Conservation (phyloP, 768 basidiomycete species). For the Rhodosporidiobolus sp. region DNA sequence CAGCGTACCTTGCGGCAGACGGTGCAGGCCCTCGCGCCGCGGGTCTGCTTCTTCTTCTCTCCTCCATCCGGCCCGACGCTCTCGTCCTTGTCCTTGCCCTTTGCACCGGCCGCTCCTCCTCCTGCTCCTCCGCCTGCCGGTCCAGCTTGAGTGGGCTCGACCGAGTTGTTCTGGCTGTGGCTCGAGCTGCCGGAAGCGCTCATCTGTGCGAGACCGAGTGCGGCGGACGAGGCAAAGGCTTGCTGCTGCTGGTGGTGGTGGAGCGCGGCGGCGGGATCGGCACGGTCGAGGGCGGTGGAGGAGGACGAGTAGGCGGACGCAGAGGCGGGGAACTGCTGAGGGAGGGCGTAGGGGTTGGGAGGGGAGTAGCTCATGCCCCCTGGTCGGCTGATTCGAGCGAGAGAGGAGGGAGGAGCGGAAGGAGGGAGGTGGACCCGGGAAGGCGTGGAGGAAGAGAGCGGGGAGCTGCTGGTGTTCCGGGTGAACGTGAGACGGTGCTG, state of each 20-base stretch:
- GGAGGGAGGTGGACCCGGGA: no score
- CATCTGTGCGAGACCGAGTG: neutral
- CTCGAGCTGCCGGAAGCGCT: neutral
- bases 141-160: neutral
- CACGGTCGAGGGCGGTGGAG: no score
- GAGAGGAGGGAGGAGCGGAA: no score
- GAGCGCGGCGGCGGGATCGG: neutral
- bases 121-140: no score
- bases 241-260: neutral
- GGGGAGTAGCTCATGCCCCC: no score
- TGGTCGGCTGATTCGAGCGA: no score
- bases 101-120: neutral
- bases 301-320: neutral
- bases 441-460: no score
- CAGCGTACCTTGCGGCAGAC: constrained; percentile 95
- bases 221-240: neutral
- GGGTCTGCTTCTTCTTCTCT: constrained; percentile 42
- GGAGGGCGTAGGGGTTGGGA: no score
- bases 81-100: neutral
- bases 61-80: neutral
- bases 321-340: neutral
- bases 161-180: no score
- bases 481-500: no score
- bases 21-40: constrained; percentile 69
- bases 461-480: no score